Evolutionary conservation across 1,139 yeast species (phyloP).

Genomic region (Spathaspora sp.): DNA sequence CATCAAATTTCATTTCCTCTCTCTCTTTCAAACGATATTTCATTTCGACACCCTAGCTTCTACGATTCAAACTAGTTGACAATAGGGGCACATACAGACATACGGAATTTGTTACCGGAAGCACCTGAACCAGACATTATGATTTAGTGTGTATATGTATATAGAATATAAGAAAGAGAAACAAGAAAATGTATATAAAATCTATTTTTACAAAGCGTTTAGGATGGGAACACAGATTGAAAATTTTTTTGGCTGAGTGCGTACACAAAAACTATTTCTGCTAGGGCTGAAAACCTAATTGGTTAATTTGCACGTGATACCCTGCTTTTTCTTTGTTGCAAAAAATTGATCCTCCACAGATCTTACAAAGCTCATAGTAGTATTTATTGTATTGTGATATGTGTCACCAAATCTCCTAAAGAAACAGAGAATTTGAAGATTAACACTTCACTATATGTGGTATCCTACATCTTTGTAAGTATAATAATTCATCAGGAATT

Average conservation of each 20-base stretch:
- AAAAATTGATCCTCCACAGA: too few species aligned
- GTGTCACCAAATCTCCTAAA: too few species aligned
- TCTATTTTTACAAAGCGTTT: background rate
- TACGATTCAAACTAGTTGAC: background rate
- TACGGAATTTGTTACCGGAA: conserved; percentile 99
- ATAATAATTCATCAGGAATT: conserved; percentile 55
- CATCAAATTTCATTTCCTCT: background rate
- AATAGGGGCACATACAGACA: conserved; percentile 73
- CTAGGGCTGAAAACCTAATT: background rate
- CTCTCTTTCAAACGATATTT: background rate
- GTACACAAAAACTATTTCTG: background rate
- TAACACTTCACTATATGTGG: too few species aligned
- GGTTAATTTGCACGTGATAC: background rate
- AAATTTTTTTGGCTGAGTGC: conserved; percentile 5
- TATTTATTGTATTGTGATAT: too few species aligned
- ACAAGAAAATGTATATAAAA: background rate
- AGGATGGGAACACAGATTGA: background rate
- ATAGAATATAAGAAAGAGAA: conserved; percentile 3
- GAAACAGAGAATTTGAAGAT: too few species aligned
- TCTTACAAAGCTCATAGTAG: too few species aligned
- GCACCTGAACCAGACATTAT: conserved; percentile 88
- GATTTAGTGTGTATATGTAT: conserved; percentile 12
- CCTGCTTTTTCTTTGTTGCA: too few species aligned
- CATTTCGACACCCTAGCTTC: background rate
- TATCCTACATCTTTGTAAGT: conserved; percentile 61